phyloP scores from a whole-genome alignment of 2,329 filamentous ascomycete genomes.

The Phialemoniopsis sp. region DNA sequence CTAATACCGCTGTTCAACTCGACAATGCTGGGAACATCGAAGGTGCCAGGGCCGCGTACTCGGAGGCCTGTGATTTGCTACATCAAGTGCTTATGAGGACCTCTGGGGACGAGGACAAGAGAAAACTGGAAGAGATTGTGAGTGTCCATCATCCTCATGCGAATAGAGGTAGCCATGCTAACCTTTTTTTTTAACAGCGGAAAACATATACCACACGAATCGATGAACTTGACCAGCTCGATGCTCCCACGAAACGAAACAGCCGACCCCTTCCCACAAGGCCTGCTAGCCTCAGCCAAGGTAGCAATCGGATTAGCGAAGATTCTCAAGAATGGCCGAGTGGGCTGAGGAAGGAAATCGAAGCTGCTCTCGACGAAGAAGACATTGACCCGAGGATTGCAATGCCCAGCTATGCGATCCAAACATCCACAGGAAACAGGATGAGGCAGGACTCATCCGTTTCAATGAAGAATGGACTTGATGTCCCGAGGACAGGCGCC shows the following conservation, averaged over 20 bases:
- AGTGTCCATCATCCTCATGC: conserved; percentile 34
- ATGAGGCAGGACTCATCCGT: background rate
- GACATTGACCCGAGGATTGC: too few relatives aligned
- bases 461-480: conserved; percentile 1
- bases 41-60: conserved; percentile 84
- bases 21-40: conserved; percentile 96
- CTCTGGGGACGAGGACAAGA: conserved; percentile 78
- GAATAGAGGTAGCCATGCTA: too few relatives aligned
- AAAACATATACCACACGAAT: conserved; percentile 89
- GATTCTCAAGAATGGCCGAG: too few relatives aligned
- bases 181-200: conserved; percentile 46
- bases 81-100: conserved; percentile 85
- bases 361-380: too few relatives aligned
- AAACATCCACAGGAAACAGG: too few relatives aligned
- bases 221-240: conserved; percentile 74
- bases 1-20: conserved; percentile 89
- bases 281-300: conserved; percentile 52
- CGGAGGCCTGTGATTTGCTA: conserved; percentile 83
- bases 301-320: background rate
- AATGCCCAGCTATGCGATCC: too few relatives aligned
- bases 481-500: too few relatives aligned
- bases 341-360: too few relatives aligned
- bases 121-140: conserved; percentile 91
- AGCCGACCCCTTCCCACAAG: conserved; percentile 74
- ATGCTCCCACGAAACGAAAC: conserved; percentile 47